A percentile compares a stretch with the other conserved stretches of the same genome.
These are phyloP conservation scores for Lactarius vividus DNA, from an alignment of 768 basidiomycete species.

Conservation along the genomic window DNA sequence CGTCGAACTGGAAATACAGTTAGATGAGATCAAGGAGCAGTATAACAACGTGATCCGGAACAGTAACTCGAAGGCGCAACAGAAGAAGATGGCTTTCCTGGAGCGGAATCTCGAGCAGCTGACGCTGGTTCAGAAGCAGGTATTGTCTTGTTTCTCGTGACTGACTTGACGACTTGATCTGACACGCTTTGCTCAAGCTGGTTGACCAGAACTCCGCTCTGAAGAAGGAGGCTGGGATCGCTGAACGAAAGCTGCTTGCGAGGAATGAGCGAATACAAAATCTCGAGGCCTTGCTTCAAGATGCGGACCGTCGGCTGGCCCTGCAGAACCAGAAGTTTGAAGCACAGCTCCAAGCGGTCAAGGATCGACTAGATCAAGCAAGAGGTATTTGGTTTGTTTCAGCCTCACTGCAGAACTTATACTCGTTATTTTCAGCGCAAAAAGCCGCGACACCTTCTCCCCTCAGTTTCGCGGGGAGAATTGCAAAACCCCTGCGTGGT, in stretches of 20 bases:
- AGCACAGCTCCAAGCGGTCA: slow-evolving; percentile 85
- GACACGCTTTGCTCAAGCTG: slow-evolving; percentile 51
- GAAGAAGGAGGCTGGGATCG: slow-evolving; percentile 96
- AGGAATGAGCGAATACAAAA: slow-evolving; percentile 98
- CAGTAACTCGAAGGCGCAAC: slow-evolving; percentile 97
- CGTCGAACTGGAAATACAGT: slow-evolving; percentile 96
- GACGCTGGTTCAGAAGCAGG: slow-evolving; percentile 96
- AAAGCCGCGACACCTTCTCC: slow-evolving; percentile 67
- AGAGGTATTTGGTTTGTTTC: slow-evolving; percentile 55
- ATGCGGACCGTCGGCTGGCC: slow-evolving; percentile 90
- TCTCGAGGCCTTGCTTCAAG: slow-evolving; percentile 87
- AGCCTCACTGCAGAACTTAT: slow-evolving; percentile 24
- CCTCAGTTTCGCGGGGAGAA: slow-evolving; percentile 80
- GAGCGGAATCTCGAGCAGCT: slow-evolving; percentile 95
- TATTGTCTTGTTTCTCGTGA: slow-evolving; percentile 34
- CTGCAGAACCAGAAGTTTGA: slow-evolving; percentile 96
- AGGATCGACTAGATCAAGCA: slow-evolving; percentile 89
- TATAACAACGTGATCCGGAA: slow-evolving; percentile 98
- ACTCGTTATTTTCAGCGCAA: slow-evolving; percentile 53
- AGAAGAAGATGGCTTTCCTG: slow-evolving; percentile 99
- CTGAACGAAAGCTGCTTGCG: slow-evolving; percentile 93
- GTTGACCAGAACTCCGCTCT: slow-evolving; percentile 97
- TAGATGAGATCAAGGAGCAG: slow-evolving; percentile 98
- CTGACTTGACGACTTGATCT: slow-evolving; percentile 5
- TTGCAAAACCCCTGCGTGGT: slow-evolving; percentile 94